phyloP scores from a whole-genome alignment of 2,329 filamentous ascomycete species.

The Passalora sequoiae region DNA sequence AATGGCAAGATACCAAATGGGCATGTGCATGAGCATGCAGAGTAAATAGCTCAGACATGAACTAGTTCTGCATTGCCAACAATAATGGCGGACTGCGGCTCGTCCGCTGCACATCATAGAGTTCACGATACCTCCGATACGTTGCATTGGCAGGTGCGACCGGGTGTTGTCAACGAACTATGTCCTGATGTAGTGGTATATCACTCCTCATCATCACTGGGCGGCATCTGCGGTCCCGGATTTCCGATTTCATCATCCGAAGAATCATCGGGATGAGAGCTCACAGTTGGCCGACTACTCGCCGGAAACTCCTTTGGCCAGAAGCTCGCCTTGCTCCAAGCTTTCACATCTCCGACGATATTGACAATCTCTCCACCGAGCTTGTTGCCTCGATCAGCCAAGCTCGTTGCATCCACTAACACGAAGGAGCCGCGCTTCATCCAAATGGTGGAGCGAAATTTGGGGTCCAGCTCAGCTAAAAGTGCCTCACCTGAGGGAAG shows the following conservation, averaged over 20 bases:
- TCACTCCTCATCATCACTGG: conserved; percentile 31
- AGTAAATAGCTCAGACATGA: conserved; percentile 11
- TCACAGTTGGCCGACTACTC: too few relatives aligned
- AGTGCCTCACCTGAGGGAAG: conserved; percentile 62
- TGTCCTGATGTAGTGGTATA: conserved; percentile 6
- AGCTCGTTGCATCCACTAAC: conserved; percentile 65
- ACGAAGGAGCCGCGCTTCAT: conserved; percentile 86
- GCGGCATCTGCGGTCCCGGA: conserved; percentile 37
- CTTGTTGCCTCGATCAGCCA: conserved; percentile 66
- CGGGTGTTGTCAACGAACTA: not conserved
- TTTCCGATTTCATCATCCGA: conserved; percentile 68
- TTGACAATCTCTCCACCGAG: conserved; percentile 87
- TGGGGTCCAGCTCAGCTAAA: conserved; percentile 74
- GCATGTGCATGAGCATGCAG: conserved; percentile 7
- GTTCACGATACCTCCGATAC: too few relatives aligned
- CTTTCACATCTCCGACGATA: conserved; percentile 83
- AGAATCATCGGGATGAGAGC: conserved; percentile 53
- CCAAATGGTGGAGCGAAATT: conserved; percentile 90
- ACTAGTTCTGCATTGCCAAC: not conserved
- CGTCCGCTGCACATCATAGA: too few relatives aligned
- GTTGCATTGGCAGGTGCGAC: not conserved
- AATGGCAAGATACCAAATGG: conserved; percentile 2
- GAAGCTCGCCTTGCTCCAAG: conserved; percentile 82
- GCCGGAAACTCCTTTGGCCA: conserved; percentile 53
- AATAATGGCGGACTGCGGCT: too few relatives aligned